Conservation (phyloP, 2,329 filamentous ascomycete species). For the Thielaviopsis punctulata region DNA sequence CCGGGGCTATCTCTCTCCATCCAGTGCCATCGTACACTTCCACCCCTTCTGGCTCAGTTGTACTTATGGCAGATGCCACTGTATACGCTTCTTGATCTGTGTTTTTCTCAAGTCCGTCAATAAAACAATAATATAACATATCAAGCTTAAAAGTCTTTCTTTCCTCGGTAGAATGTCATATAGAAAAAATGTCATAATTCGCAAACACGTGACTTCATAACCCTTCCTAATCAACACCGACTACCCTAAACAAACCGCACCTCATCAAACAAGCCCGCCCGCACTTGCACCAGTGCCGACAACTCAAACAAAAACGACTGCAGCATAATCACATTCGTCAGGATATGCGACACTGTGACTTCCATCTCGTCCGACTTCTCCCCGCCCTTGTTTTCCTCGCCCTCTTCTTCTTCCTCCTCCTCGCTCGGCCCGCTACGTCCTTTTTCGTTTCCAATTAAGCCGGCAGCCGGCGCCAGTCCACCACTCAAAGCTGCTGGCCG, state of each 20-base stretch:
- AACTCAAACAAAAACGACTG: slow-evolving; percentile 69
- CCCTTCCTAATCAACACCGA: neutral
- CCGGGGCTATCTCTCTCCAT: no score
- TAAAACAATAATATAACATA: no score
- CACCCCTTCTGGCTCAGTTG: no score
- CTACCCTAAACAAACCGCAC: slow-evolving; percentile 35
- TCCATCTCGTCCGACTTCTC: slow-evolving; percentile 19
- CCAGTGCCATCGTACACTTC: no score
- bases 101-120: no score
- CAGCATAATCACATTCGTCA: slow-evolving; percentile 64
- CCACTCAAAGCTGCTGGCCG: neutral
- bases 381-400: slow-evolving; percentile 11
- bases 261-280: slow-evolving; percentile 61
- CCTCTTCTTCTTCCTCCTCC: slow-evolving; percentile 15
- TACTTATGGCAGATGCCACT: no score
- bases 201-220: neutral
- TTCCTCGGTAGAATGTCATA: no score
- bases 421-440: slow-evolving; percentile 15
- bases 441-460: slow-evolving; percentile 1
- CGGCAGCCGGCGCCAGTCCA: neutral
- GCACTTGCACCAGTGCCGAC: slow-evolving; percentile 55
- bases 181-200: no score
- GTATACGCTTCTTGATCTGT: no score
- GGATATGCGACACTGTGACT: slow-evolving; percentile 57
- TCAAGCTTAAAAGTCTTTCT: no score